Percentiles rank a stretch among this genome's conserved stretches.
These are phyloP conservation scores for Tremellales sp. DNA, from an alignment of 1,284 basidiomycete genomes.

Conservation along the genomic window DNA sequence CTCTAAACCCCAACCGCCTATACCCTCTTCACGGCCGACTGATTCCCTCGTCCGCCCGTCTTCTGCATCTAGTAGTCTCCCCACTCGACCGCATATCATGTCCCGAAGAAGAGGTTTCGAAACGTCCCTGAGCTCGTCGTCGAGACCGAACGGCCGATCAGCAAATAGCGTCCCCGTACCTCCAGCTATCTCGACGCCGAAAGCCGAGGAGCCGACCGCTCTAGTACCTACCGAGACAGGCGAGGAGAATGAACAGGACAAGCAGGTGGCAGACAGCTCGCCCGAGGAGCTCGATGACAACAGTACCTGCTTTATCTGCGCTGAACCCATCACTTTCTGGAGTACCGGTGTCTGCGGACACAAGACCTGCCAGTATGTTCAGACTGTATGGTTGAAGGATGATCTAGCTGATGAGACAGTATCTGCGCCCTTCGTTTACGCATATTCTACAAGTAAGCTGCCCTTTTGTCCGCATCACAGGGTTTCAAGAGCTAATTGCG, in stretches of 20 bases:
- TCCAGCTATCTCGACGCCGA: slow-evolving; percentile 18
- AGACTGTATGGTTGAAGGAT: slow-evolving; percentile 7
- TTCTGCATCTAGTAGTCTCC: too few species aligned
- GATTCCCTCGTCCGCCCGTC: too few species aligned
- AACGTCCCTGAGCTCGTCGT: slow-evolving; percentile 16
- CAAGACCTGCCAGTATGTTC: slow-evolving; percentile 47
- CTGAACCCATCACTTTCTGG: slow-evolving; percentile 88
- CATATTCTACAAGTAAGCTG: slow-evolving; percentile 74
- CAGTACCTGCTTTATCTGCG: slow-evolving; percentile 86
- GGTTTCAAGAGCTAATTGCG: neutral
- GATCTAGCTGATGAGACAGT: slow-evolving; percentile 21
- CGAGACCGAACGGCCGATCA: neutral
- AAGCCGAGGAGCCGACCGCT: slow-evolving; percentile 15
- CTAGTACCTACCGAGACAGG: slow-evolving; percentile 18
- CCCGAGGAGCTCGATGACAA: slow-evolving; percentile 46
- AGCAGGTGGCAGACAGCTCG: neutral
- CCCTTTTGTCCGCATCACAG: neutral
- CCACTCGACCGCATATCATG: too few species aligned
- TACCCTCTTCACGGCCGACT: too few species aligned
- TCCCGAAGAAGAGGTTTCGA: slow-evolving; percentile 36
- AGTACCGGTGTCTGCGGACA: slow-evolving; percentile 88
- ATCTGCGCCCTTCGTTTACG: slow-evolving; percentile 87
- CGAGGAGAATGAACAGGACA: neutral
- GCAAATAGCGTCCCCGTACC: slow-evolving; percentile 3
- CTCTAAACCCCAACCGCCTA: too few species aligned